phyloP scores from a whole-genome alignment of 305 asterid species.

The Fraxinus albicans region DNA sequence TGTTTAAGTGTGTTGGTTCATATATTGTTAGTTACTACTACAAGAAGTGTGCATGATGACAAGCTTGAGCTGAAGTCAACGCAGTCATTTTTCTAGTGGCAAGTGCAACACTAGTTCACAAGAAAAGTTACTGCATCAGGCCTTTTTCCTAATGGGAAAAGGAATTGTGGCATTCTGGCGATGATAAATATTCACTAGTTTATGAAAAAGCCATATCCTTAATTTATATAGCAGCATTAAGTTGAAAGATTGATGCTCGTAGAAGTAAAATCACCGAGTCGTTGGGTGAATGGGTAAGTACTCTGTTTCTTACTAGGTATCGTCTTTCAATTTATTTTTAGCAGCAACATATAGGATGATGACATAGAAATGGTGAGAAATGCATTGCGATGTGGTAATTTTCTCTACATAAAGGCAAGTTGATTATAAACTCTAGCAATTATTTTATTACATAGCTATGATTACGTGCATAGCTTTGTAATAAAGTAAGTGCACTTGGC shows the following conservation, averaged over 20 bases:
- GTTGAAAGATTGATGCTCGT: background rate
- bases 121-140: background rate
- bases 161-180: background rate
- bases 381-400: background rate
- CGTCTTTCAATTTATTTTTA: background rate
- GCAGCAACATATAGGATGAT: background rate
- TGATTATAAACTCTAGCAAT: background rate
- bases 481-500: background rate
- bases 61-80: background rate
- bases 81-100: background rate
- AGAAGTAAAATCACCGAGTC: background rate
- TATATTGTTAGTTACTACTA: background rate
- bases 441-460: background rate
- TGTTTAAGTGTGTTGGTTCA: background rate
- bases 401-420: background rate
- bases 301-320: background rate
- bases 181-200: background rate
- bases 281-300: background rate
- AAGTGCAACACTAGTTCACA: background rate
- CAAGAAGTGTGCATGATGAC: background rate
- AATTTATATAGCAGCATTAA: background rate
- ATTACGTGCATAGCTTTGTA: background rate
- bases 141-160: background rate
- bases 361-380: background rate
- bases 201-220: background rate